Conservation (phyloP, 2,329 filamentous ascomycete genomes). For the Cercospora sp. region DNA sequence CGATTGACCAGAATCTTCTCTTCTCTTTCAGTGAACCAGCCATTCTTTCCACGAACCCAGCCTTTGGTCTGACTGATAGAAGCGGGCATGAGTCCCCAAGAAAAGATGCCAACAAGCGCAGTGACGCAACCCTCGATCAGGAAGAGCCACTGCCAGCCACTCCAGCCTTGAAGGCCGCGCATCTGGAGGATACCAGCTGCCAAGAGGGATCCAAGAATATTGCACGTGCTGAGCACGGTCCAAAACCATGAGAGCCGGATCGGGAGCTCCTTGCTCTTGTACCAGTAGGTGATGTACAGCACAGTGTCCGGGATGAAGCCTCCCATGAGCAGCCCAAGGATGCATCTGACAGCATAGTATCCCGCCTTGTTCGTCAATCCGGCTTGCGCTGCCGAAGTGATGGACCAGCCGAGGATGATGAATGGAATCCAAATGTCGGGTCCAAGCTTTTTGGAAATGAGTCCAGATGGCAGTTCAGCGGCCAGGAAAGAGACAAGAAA, state of each 20-base stretch:
- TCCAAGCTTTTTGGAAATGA: slow-evolving; percentile 50
- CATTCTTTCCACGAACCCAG: slow-evolving; percentile 66
- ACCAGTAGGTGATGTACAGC: slow-evolving; percentile 31
- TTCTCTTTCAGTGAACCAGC: slow-evolving; percentile 57
- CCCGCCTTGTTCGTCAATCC: slow-evolving; percentile 36
- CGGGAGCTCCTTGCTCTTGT: slow-evolving; percentile 44
- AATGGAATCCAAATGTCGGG: slow-evolving; percentile 50
- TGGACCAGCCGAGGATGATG: slow-evolving; percentile 46
- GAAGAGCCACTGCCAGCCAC: slow-evolving; percentile 34
- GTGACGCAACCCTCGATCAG: slow-evolving; percentile 39
- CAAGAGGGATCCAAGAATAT: slow-evolving; percentile 46
- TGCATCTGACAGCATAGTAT: slow-evolving; percentile 42
- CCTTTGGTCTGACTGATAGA: slow-evolving; percentile 63
- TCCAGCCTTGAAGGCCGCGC: slow-evolving; percentile 36
- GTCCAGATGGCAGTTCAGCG: slow-evolving; percentile 49
- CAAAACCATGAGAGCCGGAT: slow-evolving; percentile 48
- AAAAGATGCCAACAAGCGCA: slow-evolving; percentile 33
- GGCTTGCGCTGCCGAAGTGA: slow-evolving; percentile 40
- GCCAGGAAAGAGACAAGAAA: slow-evolving; percentile 34
- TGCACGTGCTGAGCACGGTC: slow-evolving; percentile 36
- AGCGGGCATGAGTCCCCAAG: slow-evolving; percentile 44
- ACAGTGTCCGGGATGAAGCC: slow-evolving; percentile 55
- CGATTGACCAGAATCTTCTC: slow-evolving; percentile 67
- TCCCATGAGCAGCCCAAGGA: slow-evolving; percentile 45
- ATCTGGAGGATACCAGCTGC: slow-evolving; percentile 55